phyloP scores from a whole-genome alignment of 345 rosid genomes.

The Durio zibethinus region DNA sequence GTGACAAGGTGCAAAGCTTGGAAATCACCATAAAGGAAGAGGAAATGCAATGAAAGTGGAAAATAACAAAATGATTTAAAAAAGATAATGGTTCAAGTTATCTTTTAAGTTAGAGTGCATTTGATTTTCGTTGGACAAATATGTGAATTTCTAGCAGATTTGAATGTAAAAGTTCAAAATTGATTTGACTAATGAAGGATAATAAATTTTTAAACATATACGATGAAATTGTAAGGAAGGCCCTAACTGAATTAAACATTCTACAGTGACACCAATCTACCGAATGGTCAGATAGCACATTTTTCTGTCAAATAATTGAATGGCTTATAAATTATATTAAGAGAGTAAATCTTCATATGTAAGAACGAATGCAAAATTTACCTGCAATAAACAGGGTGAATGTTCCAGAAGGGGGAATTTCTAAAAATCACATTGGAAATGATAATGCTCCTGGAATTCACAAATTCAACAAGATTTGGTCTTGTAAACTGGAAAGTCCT shows the following conservation, averaged over 20 bases:
- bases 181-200: neutral
- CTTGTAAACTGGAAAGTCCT: conserved; percentile 73
- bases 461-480: conserved; percentile 75
- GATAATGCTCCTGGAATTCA: conserved; percentile 64
- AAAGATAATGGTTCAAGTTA: neutral
- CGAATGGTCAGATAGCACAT: neutral
- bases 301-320: neutral
- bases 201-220: neutral
- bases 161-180: neutral
- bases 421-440: conserved; percentile 81
- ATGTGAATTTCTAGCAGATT: neutral
- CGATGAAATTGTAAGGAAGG: neutral
- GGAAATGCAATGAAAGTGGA: neutral
- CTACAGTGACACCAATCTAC: neutral
- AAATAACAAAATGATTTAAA: too few relatives aligned
- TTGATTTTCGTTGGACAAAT: neutral
- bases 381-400: conserved; percentile 98
- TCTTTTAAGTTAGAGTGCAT: neutral
- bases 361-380: conserved; percentile 11
- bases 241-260: neutral
- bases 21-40: neutral
- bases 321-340: neutral
- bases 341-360: neutral
- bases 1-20: neutral
- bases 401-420: conserved; percentile 92